Conservation (phyloP, 768 basidiomycete genomes). For the Hericium erinaceus region DNA sequence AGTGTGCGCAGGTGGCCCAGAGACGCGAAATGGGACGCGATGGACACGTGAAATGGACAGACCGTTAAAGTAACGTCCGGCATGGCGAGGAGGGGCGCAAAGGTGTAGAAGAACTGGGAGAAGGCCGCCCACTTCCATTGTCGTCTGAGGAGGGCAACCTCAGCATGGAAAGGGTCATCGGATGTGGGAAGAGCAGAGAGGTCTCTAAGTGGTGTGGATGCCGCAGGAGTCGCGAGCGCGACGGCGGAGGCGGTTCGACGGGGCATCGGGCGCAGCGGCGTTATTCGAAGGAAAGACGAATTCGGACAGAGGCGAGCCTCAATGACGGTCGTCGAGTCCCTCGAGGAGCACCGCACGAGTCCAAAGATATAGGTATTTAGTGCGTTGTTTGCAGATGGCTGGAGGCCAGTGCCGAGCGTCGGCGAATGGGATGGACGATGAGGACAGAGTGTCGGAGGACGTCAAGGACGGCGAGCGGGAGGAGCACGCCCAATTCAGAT, state of each 20-base stretch:
- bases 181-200: neutral
- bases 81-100: conserved; percentile 63
- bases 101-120: conserved; percentile 84
- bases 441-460: neutral
- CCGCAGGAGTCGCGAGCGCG: conserved; percentile 12
- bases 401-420: neutral
- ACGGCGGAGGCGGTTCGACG: conserved; percentile 21
- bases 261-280: conserved; percentile 21
- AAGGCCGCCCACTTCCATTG: conserved; percentile 94
- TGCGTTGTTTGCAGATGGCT: too few relatives aligned
- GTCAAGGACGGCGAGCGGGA: neutral
- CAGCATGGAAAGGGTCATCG: conserved; percentile 16
- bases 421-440: neutral
- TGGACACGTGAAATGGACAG: conserved; percentile 17
- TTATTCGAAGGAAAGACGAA: conserved; percentile 21
- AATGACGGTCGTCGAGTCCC: neutral
- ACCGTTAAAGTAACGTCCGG: conserved; percentile 62
- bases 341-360: too few relatives aligned
- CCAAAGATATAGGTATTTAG: too few relatives aligned
- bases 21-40: conserved; percentile 6
- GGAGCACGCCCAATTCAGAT: neutral
- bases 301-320: conserved; percentile 19
- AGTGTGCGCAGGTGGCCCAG: neutral
- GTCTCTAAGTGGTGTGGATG: conserved; percentile 12
- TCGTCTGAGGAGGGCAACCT: conserved; percentile 50